Conservation (phyloP, 208 protist genomes). For the Leishmania tarentolae region DNA sequence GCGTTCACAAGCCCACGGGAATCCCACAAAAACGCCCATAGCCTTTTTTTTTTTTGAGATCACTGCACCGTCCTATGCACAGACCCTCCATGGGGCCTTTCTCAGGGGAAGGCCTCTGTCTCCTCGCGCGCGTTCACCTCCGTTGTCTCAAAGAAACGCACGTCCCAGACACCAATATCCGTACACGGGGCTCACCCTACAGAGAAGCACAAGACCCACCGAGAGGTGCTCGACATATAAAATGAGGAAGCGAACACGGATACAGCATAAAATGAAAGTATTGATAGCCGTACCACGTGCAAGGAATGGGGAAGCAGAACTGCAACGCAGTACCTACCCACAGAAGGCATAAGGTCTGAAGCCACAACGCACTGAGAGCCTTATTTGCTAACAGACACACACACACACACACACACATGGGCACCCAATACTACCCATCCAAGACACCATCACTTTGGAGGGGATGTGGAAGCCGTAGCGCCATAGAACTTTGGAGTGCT, state of each 20-base stretch:
- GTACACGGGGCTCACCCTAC: not conserved
- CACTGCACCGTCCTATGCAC: not conserved
- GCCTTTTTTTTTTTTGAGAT: not conserved
- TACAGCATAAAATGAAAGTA: constrained; percentile 10
- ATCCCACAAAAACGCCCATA: not conserved
- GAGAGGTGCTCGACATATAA: not conserved
- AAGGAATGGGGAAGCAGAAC: not conserved
- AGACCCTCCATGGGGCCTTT: not conserved
- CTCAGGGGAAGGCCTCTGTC: not conserved
- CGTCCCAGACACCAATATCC: not conserved
- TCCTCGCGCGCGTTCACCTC: not conserved
- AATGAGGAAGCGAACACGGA: not conserved
- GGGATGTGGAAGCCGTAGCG: constrained; percentile 1
- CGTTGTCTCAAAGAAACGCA: not conserved
- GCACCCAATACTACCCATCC: not conserved
- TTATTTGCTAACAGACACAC: not conserved
- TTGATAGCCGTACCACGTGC: not conserved
- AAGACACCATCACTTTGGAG: not conserved
- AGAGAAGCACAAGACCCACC: not conserved
- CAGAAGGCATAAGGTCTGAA: not conserved
- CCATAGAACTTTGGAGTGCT: constrained; percentile 23
- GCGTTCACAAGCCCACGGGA: not conserved
- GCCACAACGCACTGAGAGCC: not conserved
- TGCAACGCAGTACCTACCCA: not conserved
- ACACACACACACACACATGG: constrained; percentile 3